These are phyloP conservation scores for Clonostachys rhizophaga DNA, from an alignment of 2,329 filamentous ascomycete genomes.

Conservation along the genomic window DNA sequence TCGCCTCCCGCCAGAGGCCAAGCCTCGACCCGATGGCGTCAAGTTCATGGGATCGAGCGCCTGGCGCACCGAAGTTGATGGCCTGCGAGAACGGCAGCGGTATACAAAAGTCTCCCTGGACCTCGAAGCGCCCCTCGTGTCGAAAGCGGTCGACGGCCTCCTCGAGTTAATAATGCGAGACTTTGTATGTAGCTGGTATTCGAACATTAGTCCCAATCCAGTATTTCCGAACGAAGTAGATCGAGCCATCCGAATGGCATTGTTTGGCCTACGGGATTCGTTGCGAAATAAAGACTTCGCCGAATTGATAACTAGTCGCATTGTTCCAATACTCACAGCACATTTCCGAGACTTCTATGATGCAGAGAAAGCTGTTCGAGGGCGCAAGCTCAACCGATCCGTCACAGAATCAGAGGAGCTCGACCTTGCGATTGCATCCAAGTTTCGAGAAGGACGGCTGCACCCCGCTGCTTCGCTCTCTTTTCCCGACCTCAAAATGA, in stretches of 20 bases:
- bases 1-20: slow-evolving; percentile 36
- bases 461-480: slow-evolving; percentile 81
- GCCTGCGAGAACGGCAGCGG: slow-evolving; percentile 58
- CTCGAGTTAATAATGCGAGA: slow-evolving; percentile 74
- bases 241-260: slow-evolving; percentile 66
- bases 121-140: slow-evolving; percentile 71
- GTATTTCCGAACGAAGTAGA: slow-evolving; percentile 86
- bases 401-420: slow-evolving; percentile 96
- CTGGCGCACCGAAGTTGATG: slow-evolving; percentile 69
- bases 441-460: slow-evolving; percentile 83
- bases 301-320: slow-evolving; percentile 72
- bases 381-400: slow-evolving; percentile 80
- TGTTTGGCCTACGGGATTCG: slow-evolving; percentile 67
- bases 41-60: slow-evolving; percentile 57
- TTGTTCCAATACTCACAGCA: slow-evolving; percentile 82
- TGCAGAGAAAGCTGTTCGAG: slow-evolving; percentile 81
- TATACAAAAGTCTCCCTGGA: slow-evolving; percentile 71
- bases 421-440: slow-evolving; percentile 90
- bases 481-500: slow-evolving; percentile 76
- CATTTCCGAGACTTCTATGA: slow-evolving; percentile 90
- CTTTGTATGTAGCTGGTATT: slow-evolving; percentile 87
- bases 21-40: slow-evolving; percentile 34
- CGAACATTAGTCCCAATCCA: slow-evolving; percentile 74
- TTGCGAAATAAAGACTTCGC: slow-evolving; percentile 76
- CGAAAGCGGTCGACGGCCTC: slow-evolving; percentile 73